Percentiles rank a stretch among this genome's conserved stretches.
phyloP scores from a whole-genome alignment of 768 basidiomycete species.

The Phlegmacium glaucopus region DNA sequence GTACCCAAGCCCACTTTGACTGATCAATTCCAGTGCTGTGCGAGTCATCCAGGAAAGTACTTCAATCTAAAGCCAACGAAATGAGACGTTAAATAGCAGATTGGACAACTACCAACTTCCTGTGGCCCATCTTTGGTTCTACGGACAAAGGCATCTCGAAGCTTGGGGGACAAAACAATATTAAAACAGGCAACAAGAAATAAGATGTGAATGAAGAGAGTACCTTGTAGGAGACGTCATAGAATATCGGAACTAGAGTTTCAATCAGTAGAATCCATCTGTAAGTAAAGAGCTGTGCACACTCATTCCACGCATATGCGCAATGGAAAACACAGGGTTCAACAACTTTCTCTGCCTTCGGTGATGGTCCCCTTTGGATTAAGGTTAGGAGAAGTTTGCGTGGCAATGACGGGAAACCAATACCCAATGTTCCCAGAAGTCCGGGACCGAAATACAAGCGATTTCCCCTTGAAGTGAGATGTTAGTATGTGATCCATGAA shows the following conservation, averaged over 20 bases:
- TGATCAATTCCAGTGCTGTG: constrained; percentile 45
- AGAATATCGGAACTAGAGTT: constrained; percentile 33
- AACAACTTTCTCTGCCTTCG: constrained; percentile 35
- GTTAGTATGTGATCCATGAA: no score
- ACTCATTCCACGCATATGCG: constrained; percentile 36
- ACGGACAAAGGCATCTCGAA: constrained; percentile 20
- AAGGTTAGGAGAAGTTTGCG: background rate
- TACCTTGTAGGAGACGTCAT: constrained; percentile 29
- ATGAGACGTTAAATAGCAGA: background rate
- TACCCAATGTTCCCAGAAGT: constrained; percentile 20
- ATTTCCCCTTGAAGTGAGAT: constrained; percentile 11
- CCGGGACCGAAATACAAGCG: constrained; percentile 17
- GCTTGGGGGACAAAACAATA: constrained; percentile 13
- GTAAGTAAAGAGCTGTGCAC: background rate
- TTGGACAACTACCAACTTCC: constrained; percentile 28
- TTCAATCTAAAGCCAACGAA: constrained; percentile 21
- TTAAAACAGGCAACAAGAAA: background rate
- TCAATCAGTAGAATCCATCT: background rate
- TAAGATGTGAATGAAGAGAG: background rate
- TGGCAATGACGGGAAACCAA: background rate
- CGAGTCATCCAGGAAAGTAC: constrained; percentile 34
- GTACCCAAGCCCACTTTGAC: constrained; percentile 43
- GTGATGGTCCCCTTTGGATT: constrained; percentile 37
- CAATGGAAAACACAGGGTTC: constrained; percentile 36
- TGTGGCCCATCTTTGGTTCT: constrained; percentile 25